Evolutionary conservation across 805 yeast species (phyloP).

Genomic region (Hanseniaspora guilliermondii): DNA sequence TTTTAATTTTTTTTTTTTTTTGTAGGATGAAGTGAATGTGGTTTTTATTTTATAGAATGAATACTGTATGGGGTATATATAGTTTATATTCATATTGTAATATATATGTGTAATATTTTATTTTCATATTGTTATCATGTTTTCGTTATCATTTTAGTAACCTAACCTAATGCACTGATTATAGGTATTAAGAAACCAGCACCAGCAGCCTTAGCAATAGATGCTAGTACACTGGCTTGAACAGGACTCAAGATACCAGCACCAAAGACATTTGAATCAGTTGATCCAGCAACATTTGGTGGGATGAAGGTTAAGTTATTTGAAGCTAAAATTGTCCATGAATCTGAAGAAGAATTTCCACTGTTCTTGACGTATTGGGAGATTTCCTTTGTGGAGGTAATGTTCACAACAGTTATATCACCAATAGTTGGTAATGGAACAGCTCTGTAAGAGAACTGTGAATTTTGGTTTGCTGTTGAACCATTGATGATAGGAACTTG

Average conservation of each 20-base stretch:
- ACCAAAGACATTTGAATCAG: conserved; percentile 20
- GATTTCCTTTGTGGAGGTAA: neutral
- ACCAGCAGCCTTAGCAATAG: conserved; percentile 23
- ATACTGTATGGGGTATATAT: neutral
- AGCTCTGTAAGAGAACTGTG: neutral
- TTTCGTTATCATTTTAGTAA: too few relatives aligned
- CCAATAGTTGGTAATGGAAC: neutral
- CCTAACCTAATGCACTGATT: neutral
- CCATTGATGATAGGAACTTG: conserved; percentile 1
- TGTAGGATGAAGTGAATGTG: neutral
- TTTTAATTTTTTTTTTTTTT: neutral
- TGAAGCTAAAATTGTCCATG: conserved; percentile 18
- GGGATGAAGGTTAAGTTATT: conserved; percentile 15
- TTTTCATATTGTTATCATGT: too few relatives aligned
- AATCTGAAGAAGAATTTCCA: conserved; percentile 2
- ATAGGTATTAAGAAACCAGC: conserved; percentile 13
- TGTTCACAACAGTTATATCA: neutral
- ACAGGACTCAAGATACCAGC: conserved; percentile 26
- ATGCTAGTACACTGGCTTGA: conserved; percentile 24
- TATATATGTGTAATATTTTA: neutral
- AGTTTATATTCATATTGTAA: neutral
- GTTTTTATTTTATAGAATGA: neutral
- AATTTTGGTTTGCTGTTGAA: conserved; percentile 16
- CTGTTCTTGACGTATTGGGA: neutral
- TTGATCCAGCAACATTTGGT: conserved; percentile 16